Percentiles rank a stretch among this genome's conserved stretches.
These are phyloP conservation scores for Coelastrella sp. DNA, from an alignment of 139 green algal genomes.

Conservation along the genomic window DNA sequence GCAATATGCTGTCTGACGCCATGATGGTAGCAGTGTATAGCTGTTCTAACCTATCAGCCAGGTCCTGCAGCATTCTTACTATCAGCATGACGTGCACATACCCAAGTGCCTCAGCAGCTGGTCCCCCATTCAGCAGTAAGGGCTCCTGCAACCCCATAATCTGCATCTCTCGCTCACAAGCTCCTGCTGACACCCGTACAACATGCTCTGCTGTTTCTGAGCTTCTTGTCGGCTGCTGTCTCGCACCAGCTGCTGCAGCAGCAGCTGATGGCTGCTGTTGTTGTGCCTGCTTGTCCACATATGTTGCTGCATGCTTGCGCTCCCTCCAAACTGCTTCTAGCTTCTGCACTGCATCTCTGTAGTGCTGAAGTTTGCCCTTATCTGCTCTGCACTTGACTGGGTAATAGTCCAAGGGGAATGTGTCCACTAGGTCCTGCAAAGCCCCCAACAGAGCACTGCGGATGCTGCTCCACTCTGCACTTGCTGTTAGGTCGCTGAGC, in stretches of 20 bases:
- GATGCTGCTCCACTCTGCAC: slow-evolving; percentile 7
- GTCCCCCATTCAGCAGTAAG: neutral
- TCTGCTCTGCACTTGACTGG: neutral
- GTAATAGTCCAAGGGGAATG: slow-evolving; percentile 29
- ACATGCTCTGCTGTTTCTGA: too few relatives aligned
- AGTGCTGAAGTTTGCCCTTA: neutral
- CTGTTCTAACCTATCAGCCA: neutral
- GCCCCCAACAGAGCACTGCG: neutral
- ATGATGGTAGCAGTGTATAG: neutral
- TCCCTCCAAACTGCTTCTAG: neutral
- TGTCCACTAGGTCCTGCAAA: slow-evolving; percentile 1
- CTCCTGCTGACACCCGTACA: too few relatives aligned
- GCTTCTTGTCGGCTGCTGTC: too few relatives aligned
- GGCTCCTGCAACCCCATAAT: too few relatives aligned
- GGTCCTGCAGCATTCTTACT: slow-evolving; percentile 4
- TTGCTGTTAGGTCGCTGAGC: neutral
- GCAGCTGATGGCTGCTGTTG: neutral
- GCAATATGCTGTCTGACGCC: neutral
- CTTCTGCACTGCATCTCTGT: neutral
- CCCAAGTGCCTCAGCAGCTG: neutral
- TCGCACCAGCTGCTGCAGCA: neutral
- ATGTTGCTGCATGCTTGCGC: too few relatives aligned
- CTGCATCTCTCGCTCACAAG: too few relatives aligned
- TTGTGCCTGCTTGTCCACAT: neutral
- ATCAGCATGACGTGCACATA: neutral